Percentiles rank a stretch among this genome's conserved stretches.
phyloP scores from a whole-genome alignment of 768 basidiomycete species.

The Auricularia sp. region DNA sequence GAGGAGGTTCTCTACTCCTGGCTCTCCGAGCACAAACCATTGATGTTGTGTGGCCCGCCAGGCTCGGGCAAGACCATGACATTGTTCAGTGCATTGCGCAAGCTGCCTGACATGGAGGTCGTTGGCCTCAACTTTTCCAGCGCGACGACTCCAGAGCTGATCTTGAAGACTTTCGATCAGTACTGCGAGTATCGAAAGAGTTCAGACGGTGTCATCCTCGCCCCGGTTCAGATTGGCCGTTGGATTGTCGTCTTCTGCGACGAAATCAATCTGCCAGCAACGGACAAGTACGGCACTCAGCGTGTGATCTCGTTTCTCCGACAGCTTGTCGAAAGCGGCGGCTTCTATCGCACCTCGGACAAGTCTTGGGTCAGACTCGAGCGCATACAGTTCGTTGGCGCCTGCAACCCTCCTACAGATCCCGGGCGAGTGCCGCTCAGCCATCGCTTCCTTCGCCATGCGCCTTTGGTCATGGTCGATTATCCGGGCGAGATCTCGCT shows the following conservation, averaged over 20 bases:
- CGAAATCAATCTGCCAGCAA: slow-evolving; percentile 95
- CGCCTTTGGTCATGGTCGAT: slow-evolving; percentile 96
- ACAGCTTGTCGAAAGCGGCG: slow-evolving; percentile 88
- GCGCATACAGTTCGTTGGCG: slow-evolving; percentile 98
- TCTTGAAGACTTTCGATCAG: slow-evolving; percentile 98
- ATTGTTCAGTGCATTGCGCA: slow-evolving; percentile 91
- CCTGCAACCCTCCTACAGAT: slow-evolving; percentile 98
- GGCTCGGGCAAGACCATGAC: slow-evolving; percentile 99
- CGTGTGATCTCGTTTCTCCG: slow-evolving; percentile 97
- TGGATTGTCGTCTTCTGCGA: slow-evolving; percentile 99
- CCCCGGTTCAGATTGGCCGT: slow-evolving; percentile 88
- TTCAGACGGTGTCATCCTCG: slow-evolving; percentile 91
- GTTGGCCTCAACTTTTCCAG: slow-evolving; percentile 99
- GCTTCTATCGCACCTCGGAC: slow-evolving; percentile 90
- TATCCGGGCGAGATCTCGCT: slow-evolving; percentile 95
- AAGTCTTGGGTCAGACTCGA: slow-evolving; percentile 97
- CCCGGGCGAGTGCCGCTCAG: slow-evolving; percentile 97
- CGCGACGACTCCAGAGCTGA: slow-evolving; percentile 94
- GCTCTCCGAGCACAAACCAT: slow-evolving; percentile 96
- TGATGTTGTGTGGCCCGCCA: slow-evolving; percentile 98
- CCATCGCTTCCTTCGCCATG: slow-evolving; percentile 94
- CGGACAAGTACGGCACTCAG: slow-evolving; percentile 97
- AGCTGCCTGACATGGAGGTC: slow-evolving; percentile 97
- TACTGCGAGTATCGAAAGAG: slow-evolving; percentile 99
- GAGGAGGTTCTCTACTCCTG: slow-evolving; percentile 98